These are phyloP conservation scores for Moesziomyces globuligerus DNA, from an alignment of 1,284 basidiomycete genomes.

Conservation along the genomic window DNA sequence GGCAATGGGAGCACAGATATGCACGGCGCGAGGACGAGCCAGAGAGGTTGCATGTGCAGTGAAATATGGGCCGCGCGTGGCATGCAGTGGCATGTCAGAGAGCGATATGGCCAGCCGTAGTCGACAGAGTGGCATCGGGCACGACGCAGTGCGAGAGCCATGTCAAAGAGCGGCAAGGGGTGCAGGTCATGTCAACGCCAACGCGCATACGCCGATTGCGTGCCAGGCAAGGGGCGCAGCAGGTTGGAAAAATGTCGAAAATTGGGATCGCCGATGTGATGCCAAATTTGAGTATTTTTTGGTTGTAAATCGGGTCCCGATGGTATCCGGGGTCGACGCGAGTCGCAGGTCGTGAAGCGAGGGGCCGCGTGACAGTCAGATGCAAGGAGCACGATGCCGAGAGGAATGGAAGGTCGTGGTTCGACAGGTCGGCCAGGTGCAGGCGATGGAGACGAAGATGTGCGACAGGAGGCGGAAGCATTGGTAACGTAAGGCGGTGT, in stretches of 20 bases:
- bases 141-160: constrained; percentile 5
- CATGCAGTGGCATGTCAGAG: constrained; percentile 2
- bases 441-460: neutral
- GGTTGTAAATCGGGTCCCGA: constrained; percentile 15
- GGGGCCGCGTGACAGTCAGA: constrained; percentile 17
- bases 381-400: constrained; percentile 29
- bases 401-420: constrained; percentile 14
- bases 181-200: constrained; percentile 1
- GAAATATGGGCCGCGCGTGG: constrained; percentile 9
- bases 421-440: no score
- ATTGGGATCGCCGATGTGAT: neutral
- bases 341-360: constrained; percentile 4
- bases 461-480: neutral
- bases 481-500: neutral
- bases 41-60: constrained; percentile 6
- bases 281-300: neutral
- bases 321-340: constrained; percentile 23
- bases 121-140: constrained; percentile 6
- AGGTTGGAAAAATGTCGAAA: constrained; percentile 8
- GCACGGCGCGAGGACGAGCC: constrained; percentile 24
- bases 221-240: constrained; percentile 33
- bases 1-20: constrained; percentile 6
- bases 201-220: constrained; percentile 11
- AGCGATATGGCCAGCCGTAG: constrained; percentile 7
- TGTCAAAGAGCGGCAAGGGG: constrained; percentile 32